phyloP scores from a whole-genome alignment of 139 green algal genomes.

The Nannochloris sp. region DNA sequence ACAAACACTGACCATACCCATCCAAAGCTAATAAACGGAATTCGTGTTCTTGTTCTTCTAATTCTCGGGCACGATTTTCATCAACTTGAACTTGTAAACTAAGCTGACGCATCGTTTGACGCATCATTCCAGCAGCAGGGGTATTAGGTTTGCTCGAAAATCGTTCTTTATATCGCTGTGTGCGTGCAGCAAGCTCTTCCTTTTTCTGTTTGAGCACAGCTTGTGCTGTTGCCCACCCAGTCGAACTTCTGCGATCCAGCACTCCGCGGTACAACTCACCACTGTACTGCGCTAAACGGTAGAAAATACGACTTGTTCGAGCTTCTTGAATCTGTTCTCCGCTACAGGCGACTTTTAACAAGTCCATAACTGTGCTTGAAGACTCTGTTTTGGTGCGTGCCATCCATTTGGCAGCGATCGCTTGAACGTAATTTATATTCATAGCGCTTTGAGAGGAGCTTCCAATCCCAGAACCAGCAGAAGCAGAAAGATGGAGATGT shows the following conservation, averaged over 20 bases:
- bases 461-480: not conserved
- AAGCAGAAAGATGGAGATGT: constrained; percentile 1
- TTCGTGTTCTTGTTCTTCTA: constrained; percentile 33
- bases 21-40: constrained; percentile 45
- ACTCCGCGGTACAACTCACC: constrained; percentile 58
- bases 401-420: constrained; percentile 66
- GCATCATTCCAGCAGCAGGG: not conserved
- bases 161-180: constrained; percentile 26
- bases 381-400: constrained; percentile 38
- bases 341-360: constrained; percentile 11
- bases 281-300: constrained; percentile 67
- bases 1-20: constrained; percentile 55
- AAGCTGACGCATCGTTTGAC: not conserved
- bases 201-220: constrained; percentile 49
- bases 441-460: not conserved
- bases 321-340: not conserved
- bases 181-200: constrained; percentile 1
- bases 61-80: not conserved
- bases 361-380: constrained; percentile 19
- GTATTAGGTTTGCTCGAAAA: not conserved
- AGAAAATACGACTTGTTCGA: constrained; percentile 35
- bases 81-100: not conserved
- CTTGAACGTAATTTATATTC: constrained; percentile 37
- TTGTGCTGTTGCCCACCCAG: constrained; percentile 51
- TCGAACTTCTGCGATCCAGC: constrained; percentile 30